A percentile compares a stretch with the other conserved stretches of the same genome.
phyloP scores from a whole-genome alignment of 768 basidiomycete species.

The Kwoniella europaea region DNA sequence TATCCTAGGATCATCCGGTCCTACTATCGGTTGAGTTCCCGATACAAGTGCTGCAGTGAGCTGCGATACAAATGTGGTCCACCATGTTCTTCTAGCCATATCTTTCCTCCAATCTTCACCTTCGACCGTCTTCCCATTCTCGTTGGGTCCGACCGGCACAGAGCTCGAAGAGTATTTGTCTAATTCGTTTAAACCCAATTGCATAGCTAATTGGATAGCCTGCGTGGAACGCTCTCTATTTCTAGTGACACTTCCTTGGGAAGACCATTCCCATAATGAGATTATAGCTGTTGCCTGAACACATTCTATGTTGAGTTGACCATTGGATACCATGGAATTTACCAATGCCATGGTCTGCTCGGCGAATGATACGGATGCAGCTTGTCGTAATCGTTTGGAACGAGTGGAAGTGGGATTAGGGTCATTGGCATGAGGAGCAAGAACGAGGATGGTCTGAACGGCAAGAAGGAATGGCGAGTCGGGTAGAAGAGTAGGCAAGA shows the following conservation, averaged over 20 bases:
- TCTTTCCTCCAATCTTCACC: constrained; percentile 52
- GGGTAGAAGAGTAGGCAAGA: constrained; percentile 39
- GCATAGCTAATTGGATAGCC: constrained; percentile 52
- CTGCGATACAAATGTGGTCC: constrained; percentile 47
- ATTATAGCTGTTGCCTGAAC: constrained; percentile 53
- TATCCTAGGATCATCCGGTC: constrained; percentile 52
- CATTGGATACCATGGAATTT: constrained; percentile 30
- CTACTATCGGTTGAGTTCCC: constrained; percentile 43
- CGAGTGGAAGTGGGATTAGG: constrained; percentile 42
- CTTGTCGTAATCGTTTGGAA: constrained; percentile 45
- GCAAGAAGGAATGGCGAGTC: constrained; percentile 55
- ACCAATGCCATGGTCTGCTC: constrained; percentile 37
- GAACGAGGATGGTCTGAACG: constrained; percentile 49
- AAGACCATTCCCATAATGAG: constrained; percentile 55
- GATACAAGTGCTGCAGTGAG: constrained; percentile 47
- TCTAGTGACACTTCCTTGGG: constrained; percentile 32
- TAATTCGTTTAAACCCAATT: constrained; percentile 53
- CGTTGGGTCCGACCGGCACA: neutral
- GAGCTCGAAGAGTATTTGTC: constrained; percentile 31
- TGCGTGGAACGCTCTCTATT: constrained; percentile 40
- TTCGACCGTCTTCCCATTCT: constrained; percentile 39
- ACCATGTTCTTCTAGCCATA: constrained; percentile 56
- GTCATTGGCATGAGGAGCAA: constrained; percentile 50
- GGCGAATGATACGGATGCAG: constrained; percentile 39
- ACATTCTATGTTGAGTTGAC: constrained; percentile 40